Base-by-base conservation (phyloP, 257 asterid species). In the Linaria vulgaris region DNA sequence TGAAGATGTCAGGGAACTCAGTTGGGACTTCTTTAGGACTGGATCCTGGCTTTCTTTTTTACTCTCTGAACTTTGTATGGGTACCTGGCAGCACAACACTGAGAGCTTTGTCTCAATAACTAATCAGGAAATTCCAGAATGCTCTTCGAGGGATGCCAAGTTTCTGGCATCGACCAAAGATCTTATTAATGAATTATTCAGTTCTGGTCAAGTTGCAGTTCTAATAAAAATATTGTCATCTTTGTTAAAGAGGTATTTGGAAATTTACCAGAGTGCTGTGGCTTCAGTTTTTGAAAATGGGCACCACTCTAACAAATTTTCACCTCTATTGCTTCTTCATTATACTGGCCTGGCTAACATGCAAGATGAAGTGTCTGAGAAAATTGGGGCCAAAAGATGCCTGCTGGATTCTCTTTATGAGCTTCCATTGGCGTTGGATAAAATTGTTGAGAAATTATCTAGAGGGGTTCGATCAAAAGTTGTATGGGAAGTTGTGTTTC, bases 11-110 rank as follows among this genome's bases (percentile, higher is more conserved):
- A 71, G 74, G 76, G 88, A 80, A 43, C 83, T 74, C 9, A 87
- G 90, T 54, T 94, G 95, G 94, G 88, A 87, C 52, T 86, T 86
- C 71, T 72, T 82, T 39, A 77, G 83, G 88, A 69, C 70, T 60
- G 96, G 96, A 37, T 90, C 92, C 57, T 84, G 94, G 94, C 75
- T 94, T 39, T 84, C 95, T 60, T 76, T 90, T 68, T 72, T 82
- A 25, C 84, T 90, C 55, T 85, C 94, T 57, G 56, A 85, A 23
- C 81, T 90, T 57, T 74, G 59, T 69, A 78, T 76, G 16, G 91
- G 95, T 72, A 71, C 74, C 39, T 67, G 73, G 73, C 83, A 69
- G 48, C 60, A 56, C 72, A 75, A 62, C 49, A 70, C 64, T 61
- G 78, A 75, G 51, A 73, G 73, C 71, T 68, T 85, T 31, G 47